A percentile compares a stretch with the other conserved stretches of the same genome.
phyloP scores from a whole-genome alignment of 2,329 filamentous ascomycete species.

The Aspergillus phoenicis region DNA sequence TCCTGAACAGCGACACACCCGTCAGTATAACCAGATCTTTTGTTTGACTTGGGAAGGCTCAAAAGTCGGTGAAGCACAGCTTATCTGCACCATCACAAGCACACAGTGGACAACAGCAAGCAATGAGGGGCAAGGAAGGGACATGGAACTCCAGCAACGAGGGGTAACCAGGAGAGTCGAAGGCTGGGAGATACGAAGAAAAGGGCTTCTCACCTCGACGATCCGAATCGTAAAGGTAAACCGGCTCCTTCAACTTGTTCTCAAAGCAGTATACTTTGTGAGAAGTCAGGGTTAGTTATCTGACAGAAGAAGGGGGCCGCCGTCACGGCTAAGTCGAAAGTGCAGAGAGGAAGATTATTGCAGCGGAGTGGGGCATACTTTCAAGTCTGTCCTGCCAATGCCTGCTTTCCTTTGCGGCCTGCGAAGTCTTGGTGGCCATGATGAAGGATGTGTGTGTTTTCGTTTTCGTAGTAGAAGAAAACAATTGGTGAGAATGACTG shows the following conservation, averaged over 20 bases:
- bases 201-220: constrained; percentile 61
- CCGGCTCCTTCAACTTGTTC: constrained; percentile 56
- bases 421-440: constrained; percentile 7
- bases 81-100: constrained; percentile 32
- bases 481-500: not conserved
- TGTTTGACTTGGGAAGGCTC: constrained; percentile 22
- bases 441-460: not conserved
- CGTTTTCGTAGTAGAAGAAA: not conserved
- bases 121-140: constrained; percentile 28
- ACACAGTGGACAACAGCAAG: constrained; percentile 16
- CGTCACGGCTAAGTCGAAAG: constrained; percentile 13
- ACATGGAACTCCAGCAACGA: constrained; percentile 30
- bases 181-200: constrained; percentile 12
- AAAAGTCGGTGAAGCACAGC: constrained; percentile 40
- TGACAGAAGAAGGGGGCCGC: not conserved
- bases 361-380: constrained; percentile 46
- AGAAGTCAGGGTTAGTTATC: constrained; percentile 10
- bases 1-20: constrained; percentile 54
- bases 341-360: constrained; percentile 7
- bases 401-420: constrained; percentile 7
- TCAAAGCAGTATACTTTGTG: constrained; percentile 60
- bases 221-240: constrained; percentile 73
- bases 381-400: constrained; percentile 62
- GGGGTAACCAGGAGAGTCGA: constrained; percentile 21
- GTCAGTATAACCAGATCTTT: constrained; percentile 25